Evolutionary conservation across 495 filamentous ascomycete genomes (phyloP), one percentile per base, ranked within the genome.

Genomic region (Aspergillus steynii): DNA sequence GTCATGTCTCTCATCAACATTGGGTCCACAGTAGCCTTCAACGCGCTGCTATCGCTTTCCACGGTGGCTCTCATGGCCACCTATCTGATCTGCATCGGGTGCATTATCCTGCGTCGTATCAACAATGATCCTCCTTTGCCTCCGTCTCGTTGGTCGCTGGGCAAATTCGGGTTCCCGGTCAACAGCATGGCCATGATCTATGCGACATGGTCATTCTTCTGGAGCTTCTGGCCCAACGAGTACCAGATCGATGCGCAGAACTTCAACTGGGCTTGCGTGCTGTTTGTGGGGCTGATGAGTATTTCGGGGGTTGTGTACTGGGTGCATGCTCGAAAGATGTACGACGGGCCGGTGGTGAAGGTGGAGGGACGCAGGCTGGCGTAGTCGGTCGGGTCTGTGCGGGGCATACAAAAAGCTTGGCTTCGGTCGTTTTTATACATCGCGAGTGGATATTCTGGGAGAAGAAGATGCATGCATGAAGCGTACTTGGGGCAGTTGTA

Each of bases 241-340:
- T 66, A 68, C 9, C 72, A 72, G 0, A 71, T 82, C 10, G 72
- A 71, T 1, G 64, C 67, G 8, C 57, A 74, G 5, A 83, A 74
- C 29, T 83, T 86, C 71, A 86, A 87, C 62, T 87, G 74, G 71
- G 64, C 64, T 26, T 70, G 79, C 6, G 69, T 83, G 14, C 77
- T 83, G 7, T 81, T 76, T 58, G 69, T 61, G 2, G 66, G 53
- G 1, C 71, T 79, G 1, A 73, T 82, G 47, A 34, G 74, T 2
- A 61, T 77, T 8, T 73, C 74, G 9, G 59, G 71, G 2, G 56
- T 69, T 15, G 71, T 72, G 63, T 81, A 80, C 60, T 29, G 62
- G 5, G 28, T 71, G 20, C 64, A 71, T 26, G 75, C 68, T 8
- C 49, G 66, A 15, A 56, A 60, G 6, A 58, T 70, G 4, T 76